Conservation (phyloP, 176 grass and related monocot species). For the Coix lacrymajobi region DNA sequence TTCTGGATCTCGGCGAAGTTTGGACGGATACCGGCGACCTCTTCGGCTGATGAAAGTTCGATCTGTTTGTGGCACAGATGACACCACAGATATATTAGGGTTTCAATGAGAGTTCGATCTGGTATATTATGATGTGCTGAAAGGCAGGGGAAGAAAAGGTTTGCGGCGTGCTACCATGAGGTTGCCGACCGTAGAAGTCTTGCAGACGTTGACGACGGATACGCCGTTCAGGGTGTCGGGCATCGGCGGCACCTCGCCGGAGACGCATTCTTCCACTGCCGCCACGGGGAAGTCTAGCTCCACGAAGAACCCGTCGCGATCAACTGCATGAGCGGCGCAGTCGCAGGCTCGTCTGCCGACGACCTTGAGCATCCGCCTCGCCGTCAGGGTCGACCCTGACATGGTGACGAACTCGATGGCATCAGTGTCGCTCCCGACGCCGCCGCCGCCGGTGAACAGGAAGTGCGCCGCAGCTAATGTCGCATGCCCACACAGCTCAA, state of each 20-base stretch:
- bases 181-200: no score
- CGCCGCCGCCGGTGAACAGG: conserved; percentile 27
- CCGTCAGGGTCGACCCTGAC: conserved; percentile 26
- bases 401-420: conserved; percentile 38
- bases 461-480: conserved; percentile 56
- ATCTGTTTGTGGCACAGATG: not conserved
- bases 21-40: conserved; percentile 29
- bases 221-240: conserved; percentile 46
- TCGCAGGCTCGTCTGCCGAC: not conserved
- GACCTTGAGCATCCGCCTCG: conserved; percentile 21
- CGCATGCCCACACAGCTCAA: conserved; percentile 47
- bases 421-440: not conserved
- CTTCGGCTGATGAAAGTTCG: conserved; percentile 45
- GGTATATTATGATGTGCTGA: no score
- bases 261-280: conserved; percentile 10
- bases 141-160: no score
- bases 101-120: not conserved
- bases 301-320: conserved; percentile 32
- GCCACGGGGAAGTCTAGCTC: conserved; percentile 44
- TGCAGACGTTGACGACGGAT: conserved; percentile 31
- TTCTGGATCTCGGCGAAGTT: conserved; percentile 46
- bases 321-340: not conserved
- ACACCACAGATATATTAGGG: not conserved
- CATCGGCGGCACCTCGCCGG: conserved; percentile 36
- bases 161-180: no score